Evolutionary conservation across 768 basidiomycete species (phyloP).

Genomic region (Rubroboletus pulcherrimus): DNA sequence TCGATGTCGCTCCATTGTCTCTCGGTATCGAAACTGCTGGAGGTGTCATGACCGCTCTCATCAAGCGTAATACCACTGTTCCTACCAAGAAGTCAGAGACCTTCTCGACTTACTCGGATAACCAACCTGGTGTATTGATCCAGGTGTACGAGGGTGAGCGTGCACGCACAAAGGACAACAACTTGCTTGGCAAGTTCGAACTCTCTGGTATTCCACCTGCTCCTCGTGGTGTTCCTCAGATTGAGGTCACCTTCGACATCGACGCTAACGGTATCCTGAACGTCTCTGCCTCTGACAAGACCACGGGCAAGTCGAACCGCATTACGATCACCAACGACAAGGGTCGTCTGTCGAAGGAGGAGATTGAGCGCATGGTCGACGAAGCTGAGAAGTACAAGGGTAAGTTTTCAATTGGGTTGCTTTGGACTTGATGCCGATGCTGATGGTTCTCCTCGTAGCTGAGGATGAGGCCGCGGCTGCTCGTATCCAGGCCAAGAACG

Average conservation of each 20-base stretch:
- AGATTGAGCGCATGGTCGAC: slow-evolving; percentile 95
- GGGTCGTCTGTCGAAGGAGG: slow-evolving; percentile 94
- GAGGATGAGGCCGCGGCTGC: slow-evolving; percentile 86
- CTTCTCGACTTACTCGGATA: slow-evolving; percentile 98
- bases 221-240: slow-evolving; percentile 95
- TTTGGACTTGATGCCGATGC: slow-evolving; percentile 9
- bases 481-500: slow-evolving; percentile 86
- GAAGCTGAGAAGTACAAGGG: slow-evolving; percentile 94
- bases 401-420: slow-evolving; percentile 27
- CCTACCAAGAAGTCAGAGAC: slow-evolving; percentile 98
- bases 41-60: slow-evolving; percentile 98
- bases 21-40: slow-evolving; percentile 98
- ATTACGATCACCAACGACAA: slow-evolving; percentile 97
- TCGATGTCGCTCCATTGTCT: slow-evolving; percentile 89
- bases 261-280: slow-evolving; percentile 96
- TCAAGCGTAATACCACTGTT: slow-evolving; percentile 98
- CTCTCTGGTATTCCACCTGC: slow-evolving; percentile 95
- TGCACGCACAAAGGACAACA: slow-evolving; percentile 98
- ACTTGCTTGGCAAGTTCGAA: slow-evolving; percentile 97
- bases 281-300: slow-evolving; percentile 94
- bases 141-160: slow-evolving; percentile 98
- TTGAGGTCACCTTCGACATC: slow-evolving; percentile 98
- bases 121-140: slow-evolving; percentile 97
- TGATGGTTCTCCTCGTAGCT: slow-evolving; percentile 35
- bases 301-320: slow-evolving; percentile 92